Evolutionary conservation across 2,329 filamentous ascomycete genomes (phyloP).

Genomic region (Endothia cerciana): DNA sequence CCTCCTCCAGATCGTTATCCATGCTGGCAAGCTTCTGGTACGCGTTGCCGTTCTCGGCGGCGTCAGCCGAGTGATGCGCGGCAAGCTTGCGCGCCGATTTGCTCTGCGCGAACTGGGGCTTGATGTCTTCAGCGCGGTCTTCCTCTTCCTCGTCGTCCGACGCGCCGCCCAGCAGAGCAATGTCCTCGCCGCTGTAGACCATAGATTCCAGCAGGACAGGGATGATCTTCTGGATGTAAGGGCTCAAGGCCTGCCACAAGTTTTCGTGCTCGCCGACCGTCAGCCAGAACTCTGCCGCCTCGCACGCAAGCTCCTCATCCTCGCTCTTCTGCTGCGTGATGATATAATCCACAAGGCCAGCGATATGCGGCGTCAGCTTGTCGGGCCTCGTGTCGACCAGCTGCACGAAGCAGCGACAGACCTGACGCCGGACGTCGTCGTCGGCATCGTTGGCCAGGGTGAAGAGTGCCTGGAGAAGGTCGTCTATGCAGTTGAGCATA

Average conservation of each 20-base stretch:
- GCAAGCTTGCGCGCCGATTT: slow-evolving; percentile 59
- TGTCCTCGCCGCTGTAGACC: slow-evolving; percentile 95
- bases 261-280: slow-evolving; percentile 86
- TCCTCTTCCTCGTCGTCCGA: slow-evolving; percentile 91
- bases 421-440: slow-evolving; percentile 84
- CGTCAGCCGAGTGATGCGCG: slow-evolving; percentile 53
- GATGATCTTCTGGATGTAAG: slow-evolving; percentile 82
- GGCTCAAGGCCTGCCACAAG: slow-evolving; percentile 74
- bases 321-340: slow-evolving; percentile 85
- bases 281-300: slow-evolving; percentile 97
- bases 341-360: slow-evolving; percentile 90
- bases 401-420: slow-evolving; percentile 91
- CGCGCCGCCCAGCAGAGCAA: slow-evolving; percentile 79
- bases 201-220: slow-evolving; percentile 91
- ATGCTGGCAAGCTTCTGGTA: slow-evolving; percentile 61
- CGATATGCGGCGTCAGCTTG: slow-evolving; percentile 86
- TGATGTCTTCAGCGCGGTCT: slow-evolving; percentile 88
- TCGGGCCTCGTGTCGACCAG: slow-evolving; percentile 89
- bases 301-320: slow-evolving; percentile 87
- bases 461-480: slow-evolving; percentile 82
- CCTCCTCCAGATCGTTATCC: slow-evolving; percentile 82
- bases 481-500: slow-evolving; percentile 78
- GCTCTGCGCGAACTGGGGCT: slow-evolving; percentile 84
- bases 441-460: slow-evolving; percentile 75
- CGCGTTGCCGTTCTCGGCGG: slow-evolving; percentile 56